Base-by-base conservation (phyloP, 257 asterid genomes). In the Anisodus acutangulus region DNA sequence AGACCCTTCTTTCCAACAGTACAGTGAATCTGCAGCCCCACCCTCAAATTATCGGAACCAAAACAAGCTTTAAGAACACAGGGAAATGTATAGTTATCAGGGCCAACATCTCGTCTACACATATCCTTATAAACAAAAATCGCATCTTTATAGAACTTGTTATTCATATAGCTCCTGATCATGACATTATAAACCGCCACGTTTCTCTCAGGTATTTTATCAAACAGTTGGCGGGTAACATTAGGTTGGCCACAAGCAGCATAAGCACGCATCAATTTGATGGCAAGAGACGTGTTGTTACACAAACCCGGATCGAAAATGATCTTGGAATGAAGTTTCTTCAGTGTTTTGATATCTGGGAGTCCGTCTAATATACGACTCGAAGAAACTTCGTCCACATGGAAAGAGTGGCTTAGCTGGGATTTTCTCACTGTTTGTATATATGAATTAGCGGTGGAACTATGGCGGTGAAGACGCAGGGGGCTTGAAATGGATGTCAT, bases 61-160 rank as follows among this genome's bases (percentile, higher is more conserved):
- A 96, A 96, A 85, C 97, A 91, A 60, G 98, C 98, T 87, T 96
- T 96, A 45, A 96, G 88, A 82, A 92, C 88, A 83, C 98, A 94
- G 1, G 97, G 97, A 74, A 94, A 90, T 12, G 98, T 93, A 87
- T 94, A 96, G 64, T 91, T 93, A 87, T 94, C 99, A 12, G 98
- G 93, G 37, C 57, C 59, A 43, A 90, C 82, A 47, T 89, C 92
- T 60, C 83, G 79, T 39, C 74, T 86, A 60, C 88, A 81, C 94
- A 90, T 91, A 62, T 83, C 82, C 87, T 86, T 92, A 53, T 91
- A 96, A 89, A 91, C 82, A 71, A 83, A 79, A 82, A 96, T 86
- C 4, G 97, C 97, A 82, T 92, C 92, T 82, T 41, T 54, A 51
- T 91, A 87, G 6, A 86, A 83, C 79, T 87, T 88, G 72, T 96